Conservation (phyloP, 345 rosid genomes). For the Dipteronia sinensis region DNA sequence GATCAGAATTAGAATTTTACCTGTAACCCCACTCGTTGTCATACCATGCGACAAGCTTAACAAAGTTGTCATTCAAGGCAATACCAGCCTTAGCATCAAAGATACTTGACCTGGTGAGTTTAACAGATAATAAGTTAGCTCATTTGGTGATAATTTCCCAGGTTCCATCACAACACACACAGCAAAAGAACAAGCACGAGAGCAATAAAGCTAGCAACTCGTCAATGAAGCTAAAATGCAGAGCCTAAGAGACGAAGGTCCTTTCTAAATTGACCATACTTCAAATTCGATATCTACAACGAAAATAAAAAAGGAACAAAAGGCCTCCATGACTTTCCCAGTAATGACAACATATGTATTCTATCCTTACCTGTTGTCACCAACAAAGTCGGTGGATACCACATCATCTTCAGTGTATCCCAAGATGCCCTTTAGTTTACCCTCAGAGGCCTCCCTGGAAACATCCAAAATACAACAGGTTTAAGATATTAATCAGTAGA, state of each 20-base stretch:
- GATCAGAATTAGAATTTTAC: constrained; percentile 24
- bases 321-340: neutral
- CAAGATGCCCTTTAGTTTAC: constrained; percentile 70
- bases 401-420: constrained; percentile 81
- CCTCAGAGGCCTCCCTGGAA: constrained; percentile 71
- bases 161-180: neutral
- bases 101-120: constrained; percentile 64
- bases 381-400: constrained; percentile 75
- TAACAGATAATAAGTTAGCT: neutral
- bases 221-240: neutral
- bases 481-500: neutral
- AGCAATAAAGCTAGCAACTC: neutral
- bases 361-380: constrained; percentile 66
- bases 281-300: neutral
- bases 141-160: neutral
- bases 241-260: neutral
- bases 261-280: neutral
- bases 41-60: constrained; percentile 69
- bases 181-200: neutral
- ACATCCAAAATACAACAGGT: neutral
- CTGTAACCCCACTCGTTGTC: constrained; percentile 91
- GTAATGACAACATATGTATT: neutral
- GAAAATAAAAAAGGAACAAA: neutral
- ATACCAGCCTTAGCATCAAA: constrained; percentile 91
- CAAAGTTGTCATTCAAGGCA: constrained; percentile 61